These are phyloP conservation scores for Apiotrichum porosum DNA, from an alignment of 1,284 basidiomycete genomes.

Conservation along the genomic window DNA sequence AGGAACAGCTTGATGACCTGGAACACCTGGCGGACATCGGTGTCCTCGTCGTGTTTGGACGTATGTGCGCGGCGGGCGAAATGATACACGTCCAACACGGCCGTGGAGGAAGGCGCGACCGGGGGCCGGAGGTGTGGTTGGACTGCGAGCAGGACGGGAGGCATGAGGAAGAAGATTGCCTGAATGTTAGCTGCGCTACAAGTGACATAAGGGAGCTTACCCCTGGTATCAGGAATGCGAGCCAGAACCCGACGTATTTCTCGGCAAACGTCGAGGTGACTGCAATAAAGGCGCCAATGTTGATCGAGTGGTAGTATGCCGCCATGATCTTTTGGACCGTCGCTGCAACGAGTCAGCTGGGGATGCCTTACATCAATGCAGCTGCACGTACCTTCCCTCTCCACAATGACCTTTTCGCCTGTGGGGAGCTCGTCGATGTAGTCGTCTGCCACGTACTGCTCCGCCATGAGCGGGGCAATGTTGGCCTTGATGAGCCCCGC, in stretches of 20 bases:
- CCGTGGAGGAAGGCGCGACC: conserved; percentile 11
- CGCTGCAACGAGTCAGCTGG: conserved; percentile 6
- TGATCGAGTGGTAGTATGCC: conserved; percentile 26
- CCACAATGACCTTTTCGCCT: conserved; percentile 22
- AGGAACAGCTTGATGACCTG: conserved; percentile 17
- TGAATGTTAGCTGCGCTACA: conserved; percentile 17
- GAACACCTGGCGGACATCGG: background rate
- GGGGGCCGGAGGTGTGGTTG: conserved; percentile 12
- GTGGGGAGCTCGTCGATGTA: conserved; percentile 1
- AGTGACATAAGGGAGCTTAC: conserved; percentile 1
- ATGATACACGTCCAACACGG: conserved; percentile 6
- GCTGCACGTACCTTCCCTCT: conserved; percentile 13
- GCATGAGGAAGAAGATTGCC: conserved; percentile 23
- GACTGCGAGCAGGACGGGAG: conserved; percentile 13
- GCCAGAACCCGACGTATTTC: conserved; percentile 26
- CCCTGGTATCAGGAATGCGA: conserved; percentile 21
- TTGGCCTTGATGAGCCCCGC: conserved; percentile 24
- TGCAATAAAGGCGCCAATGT: conserved; percentile 25
- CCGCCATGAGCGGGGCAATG: conserved; percentile 24
- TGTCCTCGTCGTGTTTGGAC: background rate
- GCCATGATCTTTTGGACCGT: conserved; percentile 29
- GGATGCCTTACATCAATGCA: background rate
- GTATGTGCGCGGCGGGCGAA: too few relatives aligned
- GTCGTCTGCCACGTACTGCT: conserved; percentile 18
- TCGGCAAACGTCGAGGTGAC: conserved; percentile 28